Evolutionary conservation across 768 basidiomycete species (phyloP).

Genomic region (Mycena pura): DNA sequence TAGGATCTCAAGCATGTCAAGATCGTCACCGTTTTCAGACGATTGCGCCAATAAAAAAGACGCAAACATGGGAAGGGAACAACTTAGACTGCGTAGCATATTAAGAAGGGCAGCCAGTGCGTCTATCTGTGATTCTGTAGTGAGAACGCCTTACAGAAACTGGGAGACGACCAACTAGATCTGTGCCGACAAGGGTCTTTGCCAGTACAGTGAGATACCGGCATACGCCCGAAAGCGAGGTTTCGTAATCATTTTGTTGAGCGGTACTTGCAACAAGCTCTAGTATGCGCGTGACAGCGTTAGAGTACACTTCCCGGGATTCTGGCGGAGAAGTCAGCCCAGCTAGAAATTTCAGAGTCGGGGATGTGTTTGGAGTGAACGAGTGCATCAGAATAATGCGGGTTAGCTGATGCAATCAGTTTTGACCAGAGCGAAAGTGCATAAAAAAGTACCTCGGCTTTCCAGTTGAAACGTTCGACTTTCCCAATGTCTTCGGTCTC

Average conservation of each 20-base stretch:
- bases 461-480: slow-evolving; percentile 57
- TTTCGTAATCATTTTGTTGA: slow-evolving; percentile 40
- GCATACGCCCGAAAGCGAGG: slow-evolving; percentile 39
- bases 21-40: slow-evolving; percentile 32
- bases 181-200: slow-evolving; percentile 39
- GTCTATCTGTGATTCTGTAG: slow-evolving; percentile 43
- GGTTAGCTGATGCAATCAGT: slow-evolving; percentile 52
- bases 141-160: background rate
- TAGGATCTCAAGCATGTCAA: slow-evolving; percentile 47
- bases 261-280: slow-evolving; percentile 50
- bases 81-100: slow-evolving; percentile 53
- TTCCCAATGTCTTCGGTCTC: slow-evolving; percentile 42
- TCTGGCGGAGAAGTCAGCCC: slow-evolving; percentile 37
- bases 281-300: slow-evolving; percentile 51
- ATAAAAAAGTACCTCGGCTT: slow-evolving; percentile 53
- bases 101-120: slow-evolving; percentile 59
- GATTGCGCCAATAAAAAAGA: slow-evolving; percentile 41
- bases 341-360: slow-evolving; percentile 63
- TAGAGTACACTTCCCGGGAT: slow-evolving; percentile 43
- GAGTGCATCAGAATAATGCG: slow-evolving; percentile 67
- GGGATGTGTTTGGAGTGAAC: slow-evolving; percentile 40
- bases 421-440: background rate
- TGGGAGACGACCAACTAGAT: slow-evolving; percentile 46
- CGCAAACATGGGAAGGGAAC: slow-evolving; percentile 57
- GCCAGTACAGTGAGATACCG: slow-evolving; percentile 49